Evolutionary conservation across 2,329 filamentous ascomycete species (phyloP), one percentile per base, ranked within the genome.

Genomic region (Colletotrichum sp.): DNA sequence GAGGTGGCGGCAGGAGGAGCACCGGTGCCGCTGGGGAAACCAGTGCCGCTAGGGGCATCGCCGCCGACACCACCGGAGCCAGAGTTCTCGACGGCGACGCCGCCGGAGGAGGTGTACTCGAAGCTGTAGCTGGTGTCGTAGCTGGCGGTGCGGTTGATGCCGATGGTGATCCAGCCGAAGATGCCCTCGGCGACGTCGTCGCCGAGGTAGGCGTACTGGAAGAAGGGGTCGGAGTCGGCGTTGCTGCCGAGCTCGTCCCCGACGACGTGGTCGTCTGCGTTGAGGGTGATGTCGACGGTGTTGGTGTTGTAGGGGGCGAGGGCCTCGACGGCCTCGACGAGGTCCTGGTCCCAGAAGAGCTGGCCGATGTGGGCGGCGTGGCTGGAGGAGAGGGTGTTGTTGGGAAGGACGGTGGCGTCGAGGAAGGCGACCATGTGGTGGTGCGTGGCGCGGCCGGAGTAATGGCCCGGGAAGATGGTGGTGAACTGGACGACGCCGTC

Each of bases 151-250:
- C 69, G 61, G 72, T 86, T 82, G 24, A 88, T 81, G 8, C 83
- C 86, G 34, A 88, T 77, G 1, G 83, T 82, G 72, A 88, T 86
- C 86, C 86, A 88, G n/a, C 81, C 85, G 65, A 88, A 80, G 31
- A 88, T 74, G 57, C 87, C 87, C 63, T 88, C 86, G 1, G 77
- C 74, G 8, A 87, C 77, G 33, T 81, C 79, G 24, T 89, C 86
- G 5, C 89, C 88, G 9, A 91, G 83, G 18, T 86, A 82, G 13
- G 87, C 84, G 74, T 89, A 90, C 77, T 90, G 84, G 67, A 89
- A 81, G 76, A 90, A 83, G 2, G 89, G 89, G 76, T 89, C 87
- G 69, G 87, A 87, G 64, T 84, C 83, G 7, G 82, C 84, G 59
- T 85, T 85, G 61, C 15, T 27, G n/a, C 86, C 85, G 72, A 86